These are phyloP conservation scores for Aspergillus cristatus DNA, from an alignment of 495 filamentous ascomycete species.

Conservation along the genomic window DNA sequence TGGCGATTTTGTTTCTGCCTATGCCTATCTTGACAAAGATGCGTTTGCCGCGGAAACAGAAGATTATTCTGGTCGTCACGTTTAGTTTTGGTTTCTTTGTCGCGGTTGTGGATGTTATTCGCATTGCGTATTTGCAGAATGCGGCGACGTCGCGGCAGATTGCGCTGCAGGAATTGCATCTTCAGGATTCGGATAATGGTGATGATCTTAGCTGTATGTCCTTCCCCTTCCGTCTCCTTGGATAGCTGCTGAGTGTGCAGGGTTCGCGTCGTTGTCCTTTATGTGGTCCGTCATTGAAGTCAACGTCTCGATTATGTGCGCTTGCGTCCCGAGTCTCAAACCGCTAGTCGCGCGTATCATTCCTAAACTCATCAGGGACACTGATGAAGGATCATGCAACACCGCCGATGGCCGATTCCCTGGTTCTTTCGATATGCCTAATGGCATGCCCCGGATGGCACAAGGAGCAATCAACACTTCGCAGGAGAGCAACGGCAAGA, in stretches of 20 bases:
- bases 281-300: slow-evolving; percentile 94
- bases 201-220: slow-evolving; percentile 49
- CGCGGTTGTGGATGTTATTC: slow-evolving; percentile 75
- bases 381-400: slow-evolving; percentile 22
- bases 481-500: slow-evolving; percentile 8
- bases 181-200: slow-evolving; percentile 17
- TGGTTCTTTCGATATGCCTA: slow-evolving; percentile 9
- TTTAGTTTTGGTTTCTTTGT: slow-evolving; percentile 82
- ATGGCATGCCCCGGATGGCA: slow-evolving; percentile 5
- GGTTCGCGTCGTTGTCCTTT: slow-evolving; percentile 74
- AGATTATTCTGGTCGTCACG: slow-evolving; percentile 71
- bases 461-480: slow-evolving; percentile 1
- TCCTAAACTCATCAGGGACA: slow-evolving; percentile 57
- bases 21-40: slow-evolving; percentile 82
- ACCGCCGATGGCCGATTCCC: slow-evolving; percentile 7
- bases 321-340: slow-evolving; percentile 81
- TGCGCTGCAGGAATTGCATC: slow-evolving; percentile 21
- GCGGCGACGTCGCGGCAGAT: slow-evolving; percentile 41
- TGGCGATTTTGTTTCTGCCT: slow-evolving; percentile 73
- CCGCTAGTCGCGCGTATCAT: slow-evolving; percentile 69
- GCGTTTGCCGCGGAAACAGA: slow-evolving; percentile 74
- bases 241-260: slow-evolving; percentile 16
- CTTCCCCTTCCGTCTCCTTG: background rate
- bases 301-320: slow-evolving; percentile 80
- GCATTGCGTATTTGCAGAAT: slow-evolving; percentile 81